Base-by-base conservation (phyloP, 2,329 filamentous ascomycete species). In the Ceratocystis huliohia region DNA sequence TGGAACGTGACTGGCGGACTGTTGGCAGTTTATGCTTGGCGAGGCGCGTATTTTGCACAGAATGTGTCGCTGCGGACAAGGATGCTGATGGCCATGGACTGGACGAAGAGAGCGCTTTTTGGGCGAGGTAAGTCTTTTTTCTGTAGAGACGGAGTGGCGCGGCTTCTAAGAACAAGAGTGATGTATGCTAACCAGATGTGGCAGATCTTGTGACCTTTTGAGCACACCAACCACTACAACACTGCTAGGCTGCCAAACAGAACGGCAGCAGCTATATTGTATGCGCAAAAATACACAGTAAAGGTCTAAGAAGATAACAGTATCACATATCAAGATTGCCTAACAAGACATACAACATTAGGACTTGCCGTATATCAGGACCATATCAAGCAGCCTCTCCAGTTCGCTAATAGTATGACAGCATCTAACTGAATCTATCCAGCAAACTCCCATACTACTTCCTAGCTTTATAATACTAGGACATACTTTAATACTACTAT, bases 31-130 rank as follows among this genome's bases (percentile, higher is more conserved):
- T 99, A 99, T 75, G 84, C 96, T 44, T 99, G 94, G 94, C 81
- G 94, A 69, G 92, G 90, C 70, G 88, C 96, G 15, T 99, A 99
- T 77, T 99, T 99, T 78, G 91, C 94, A 13, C 91, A 99, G 80
- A 96, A 91, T 73, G 94, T 99, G 61, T 96, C 92, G 76, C 82
- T 97, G 68, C 81, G 94, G 71, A 99, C 94, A 30, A 84, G 93
- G 69, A 84, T 91, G 70, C 77, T 99, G 73, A 80, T 99, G 76
- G 91, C 91, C 20, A 96, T 99, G 94, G 94, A 99, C 75, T 99
- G 94, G 94, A 87, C 85, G n/a, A 99, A 97, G 84, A 83, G 95
- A 74, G 89, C 91, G 13, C 76, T 99, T 25, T 99, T 99, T 78
- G 94, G 94, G 71, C 83, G 94, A 86, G 94, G 93, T 96, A 77